Conservation (phyloP, 768 basidiomycete species). For the Terana coerulea region DNA sequence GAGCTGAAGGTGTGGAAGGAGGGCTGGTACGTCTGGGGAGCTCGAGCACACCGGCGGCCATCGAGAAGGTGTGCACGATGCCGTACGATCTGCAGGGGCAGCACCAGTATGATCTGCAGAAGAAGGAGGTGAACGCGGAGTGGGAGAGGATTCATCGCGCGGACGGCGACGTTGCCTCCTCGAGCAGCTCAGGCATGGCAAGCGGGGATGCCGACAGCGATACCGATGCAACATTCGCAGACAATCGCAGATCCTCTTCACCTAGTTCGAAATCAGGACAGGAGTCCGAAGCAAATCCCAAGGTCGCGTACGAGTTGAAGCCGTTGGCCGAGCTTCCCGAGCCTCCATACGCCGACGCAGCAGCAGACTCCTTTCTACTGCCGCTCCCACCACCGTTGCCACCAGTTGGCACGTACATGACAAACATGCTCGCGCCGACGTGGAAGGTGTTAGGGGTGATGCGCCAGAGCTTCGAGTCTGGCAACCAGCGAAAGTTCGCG, state of each 20-base stretch:
- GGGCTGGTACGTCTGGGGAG: slow-evolving; percentile 78
- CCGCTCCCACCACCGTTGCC: slow-evolving; percentile 55
- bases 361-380: slow-evolving; percentile 44
- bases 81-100: slow-evolving; percentile 51
- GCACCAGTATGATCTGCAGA: slow-evolving; percentile 35
- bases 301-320: too few species aligned
- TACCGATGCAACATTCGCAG: neutral
- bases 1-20: slow-evolving; percentile 55
- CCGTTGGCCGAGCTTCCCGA: neutral
- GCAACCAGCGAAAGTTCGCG: slow-evolving; percentile 57
- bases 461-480: slow-evolving; percentile 50
- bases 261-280: too few species aligned
- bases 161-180: neutral
- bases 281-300: too few species aligned
- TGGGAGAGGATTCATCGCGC: slow-evolving; percentile 41
- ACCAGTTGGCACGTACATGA: slow-evolving; percentile 49
- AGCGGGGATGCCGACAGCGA: neutral
- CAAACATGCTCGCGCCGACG: slow-evolving; percentile 56
- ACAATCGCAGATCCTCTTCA: too few species aligned
- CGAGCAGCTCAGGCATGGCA: neutral
- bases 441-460: slow-evolving; percentile 46
- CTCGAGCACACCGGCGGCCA: too few species aligned
- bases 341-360: slow-evolving; percentile 1
- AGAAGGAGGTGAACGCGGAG: slow-evolving; percentile 47
- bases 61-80: slow-evolving; percentile 60